Base-by-base conservation (phyloP, 768 basidiomycete species). In the Phanerochaete sordida region DNA sequence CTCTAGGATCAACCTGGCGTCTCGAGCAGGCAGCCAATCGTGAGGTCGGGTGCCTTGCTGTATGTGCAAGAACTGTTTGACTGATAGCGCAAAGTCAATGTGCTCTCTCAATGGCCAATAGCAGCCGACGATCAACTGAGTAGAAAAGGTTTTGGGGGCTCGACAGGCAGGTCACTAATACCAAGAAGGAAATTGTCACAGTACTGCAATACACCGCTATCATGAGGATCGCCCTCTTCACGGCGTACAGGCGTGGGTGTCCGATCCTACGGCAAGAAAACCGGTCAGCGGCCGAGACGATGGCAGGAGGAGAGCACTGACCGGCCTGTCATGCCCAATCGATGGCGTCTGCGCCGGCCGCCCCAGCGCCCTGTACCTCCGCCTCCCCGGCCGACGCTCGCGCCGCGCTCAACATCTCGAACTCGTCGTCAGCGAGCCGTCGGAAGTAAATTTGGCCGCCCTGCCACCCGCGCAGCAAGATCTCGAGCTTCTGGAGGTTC, bases 401-500 rank as follows among this genome's bases (percentile, higher is more conserved):
- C 28, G 57, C 55, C 35, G 58, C 54, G 51, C 59, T 49, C 49
- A 62, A 33, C 16, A 57, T 12, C 53, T 55, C 35, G 56, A 63
- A 69, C 53, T 71, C 70, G 1, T 48, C 64, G 9, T 68, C 65
- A 9, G 62, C 27, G 51, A 71, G 65, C 2, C 52, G 52, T 3
- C 65, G 59, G 62, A 71, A 71, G 53, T 56, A 63, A 44, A 71
- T 71, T 21, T 58, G 44, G 3, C 64, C 63, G 13, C 49, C 53
- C 52, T 63, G 57, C 66, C 66, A 70, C 7, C 68, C 68, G n/a
- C 57, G 59, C 19, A 68, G 60, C 13, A 71, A 65, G 6, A 62
- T 44, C 56, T 71, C 70, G n/a, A 71, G 64, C 58, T 66, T 67
- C 26, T 62, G 60, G 7, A 69, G 54, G 65, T 71, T 71, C 9